Conservation (phyloP, 2,329 filamentous ascomycete genomes). For the Neonectria punicea region DNA sequence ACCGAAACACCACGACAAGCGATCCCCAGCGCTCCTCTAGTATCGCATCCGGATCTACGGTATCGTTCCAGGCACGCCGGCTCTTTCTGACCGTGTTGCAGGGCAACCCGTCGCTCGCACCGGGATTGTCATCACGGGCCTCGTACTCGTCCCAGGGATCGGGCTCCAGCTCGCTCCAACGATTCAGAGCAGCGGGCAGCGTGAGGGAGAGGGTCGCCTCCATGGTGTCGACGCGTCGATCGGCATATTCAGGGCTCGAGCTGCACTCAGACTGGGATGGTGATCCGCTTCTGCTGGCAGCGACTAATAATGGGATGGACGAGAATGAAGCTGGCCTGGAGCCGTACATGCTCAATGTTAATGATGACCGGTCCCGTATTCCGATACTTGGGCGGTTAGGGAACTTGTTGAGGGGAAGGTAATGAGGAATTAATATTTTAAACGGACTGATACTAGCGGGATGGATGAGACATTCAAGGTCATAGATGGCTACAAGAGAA, state of each 20-base stretch:
- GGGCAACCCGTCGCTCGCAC: not conserved
- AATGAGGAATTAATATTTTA: not conserved
- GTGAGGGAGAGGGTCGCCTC: not conserved
- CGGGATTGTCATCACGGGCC: not conserved
- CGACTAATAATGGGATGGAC: not conserved
- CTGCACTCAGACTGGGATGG: not conserved
- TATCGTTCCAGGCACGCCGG: not conserved
- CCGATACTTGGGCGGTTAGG: not conserved
- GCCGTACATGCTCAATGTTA: not conserved
- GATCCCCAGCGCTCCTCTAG: not conserved
- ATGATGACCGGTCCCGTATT: not conserved
- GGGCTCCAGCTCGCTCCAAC: constrained; percentile 2
- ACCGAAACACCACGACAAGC: not conserved
- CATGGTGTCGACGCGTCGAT: not conserved
- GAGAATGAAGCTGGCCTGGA: not conserved
- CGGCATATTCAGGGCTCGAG: not conserved
- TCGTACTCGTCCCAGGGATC: constrained; percentile 5
- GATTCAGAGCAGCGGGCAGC: not conserved
- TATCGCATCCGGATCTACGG: constrained; percentile 6
- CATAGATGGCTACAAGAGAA: too few species aligned
- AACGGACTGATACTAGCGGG: not conserved
- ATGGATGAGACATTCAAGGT: not conserved
- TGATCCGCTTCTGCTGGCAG: not conserved
- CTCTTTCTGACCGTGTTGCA: not conserved
- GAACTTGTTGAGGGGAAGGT: not conserved